These are phyloP conservation scores for Monosporascus sp. DNA, from an alignment of 2,329 filamentous ascomycete species.

Conservation along the genomic window DNA sequence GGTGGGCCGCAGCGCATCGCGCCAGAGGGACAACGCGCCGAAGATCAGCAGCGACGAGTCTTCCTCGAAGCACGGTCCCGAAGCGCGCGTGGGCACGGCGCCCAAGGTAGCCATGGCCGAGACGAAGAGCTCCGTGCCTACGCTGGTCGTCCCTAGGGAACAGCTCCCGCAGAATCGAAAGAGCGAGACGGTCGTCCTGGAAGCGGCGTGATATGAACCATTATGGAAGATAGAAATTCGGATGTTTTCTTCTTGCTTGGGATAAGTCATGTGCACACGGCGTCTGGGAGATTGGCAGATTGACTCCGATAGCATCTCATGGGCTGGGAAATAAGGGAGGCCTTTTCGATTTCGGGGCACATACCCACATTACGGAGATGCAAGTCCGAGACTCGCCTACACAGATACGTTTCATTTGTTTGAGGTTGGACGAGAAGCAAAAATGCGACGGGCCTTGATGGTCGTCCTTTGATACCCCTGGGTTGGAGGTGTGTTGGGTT, in stretches of 20 bases:
- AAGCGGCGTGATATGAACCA: constrained; percentile 33
- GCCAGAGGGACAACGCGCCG: constrained; percentile 12
- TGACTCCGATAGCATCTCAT: too few species aligned
- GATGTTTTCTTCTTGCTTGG: too few species aligned
- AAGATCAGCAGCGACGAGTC: background rate
- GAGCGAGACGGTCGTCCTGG: constrained; percentile 50
- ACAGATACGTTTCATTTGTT: background rate
- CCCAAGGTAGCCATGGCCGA: constrained; percentile 24
- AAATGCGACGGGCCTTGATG: constrained; percentile 13
- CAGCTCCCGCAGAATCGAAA: constrained; percentile 37
- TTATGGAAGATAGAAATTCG: too few species aligned
- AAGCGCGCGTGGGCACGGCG: constrained; percentile 5
- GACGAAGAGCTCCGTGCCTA: constrained; percentile 40
- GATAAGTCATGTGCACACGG: background rate
- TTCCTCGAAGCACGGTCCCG: too few species aligned
- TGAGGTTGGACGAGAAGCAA: constrained; percentile 1
- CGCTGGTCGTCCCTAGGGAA: constrained; percentile 34
- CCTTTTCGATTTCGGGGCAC: background rate
- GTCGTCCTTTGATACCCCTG: constrained; percentile 6
- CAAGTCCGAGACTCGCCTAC: background rate
- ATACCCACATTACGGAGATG: background rate
- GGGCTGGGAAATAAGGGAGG: background rate
- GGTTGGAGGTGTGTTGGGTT: background rate
- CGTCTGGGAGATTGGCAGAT: background rate
- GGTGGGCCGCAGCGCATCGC: constrained; percentile 22